Evolutionary conservation across 371 early-diverging fungal species (phyloP).

Genomic region (Thermomucor indicae-seudaticae): DNA sequence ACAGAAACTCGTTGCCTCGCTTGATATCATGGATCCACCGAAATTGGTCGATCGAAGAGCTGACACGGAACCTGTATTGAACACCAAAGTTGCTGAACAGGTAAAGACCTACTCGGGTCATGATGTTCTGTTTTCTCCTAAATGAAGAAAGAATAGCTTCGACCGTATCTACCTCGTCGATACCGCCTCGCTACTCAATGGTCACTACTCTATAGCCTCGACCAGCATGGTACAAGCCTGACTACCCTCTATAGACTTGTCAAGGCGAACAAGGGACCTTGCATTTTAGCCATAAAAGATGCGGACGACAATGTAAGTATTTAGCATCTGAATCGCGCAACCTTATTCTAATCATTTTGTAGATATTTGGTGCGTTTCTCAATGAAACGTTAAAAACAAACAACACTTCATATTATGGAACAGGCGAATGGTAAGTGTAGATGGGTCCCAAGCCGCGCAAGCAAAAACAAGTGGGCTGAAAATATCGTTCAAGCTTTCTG

Average conservation of each 20-base stretch:
- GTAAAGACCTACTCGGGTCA: slow-evolving; percentile 19
- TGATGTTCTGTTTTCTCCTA: neutral
- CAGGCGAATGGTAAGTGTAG: slow-evolving; percentile 77
- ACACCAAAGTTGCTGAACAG: slow-evolving; percentile 37
- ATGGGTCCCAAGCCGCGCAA: no score
- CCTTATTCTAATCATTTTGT: slow-evolving; percentile 3
- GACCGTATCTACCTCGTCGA: slow-evolving; percentile 53
- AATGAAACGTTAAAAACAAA: slow-evolving; percentile 64
- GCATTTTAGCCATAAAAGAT: slow-evolving; percentile 70
- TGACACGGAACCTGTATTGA: slow-evolving; percentile 53
- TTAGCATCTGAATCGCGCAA: neutral
- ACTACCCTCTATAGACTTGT: slow-evolving; percentile 66
- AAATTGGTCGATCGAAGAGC: slow-evolving; percentile 37
- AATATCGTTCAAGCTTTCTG: slow-evolving; percentile 55
- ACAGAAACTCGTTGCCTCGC: slow-evolving; percentile 3
- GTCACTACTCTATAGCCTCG: slow-evolving; percentile 83
- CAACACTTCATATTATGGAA: slow-evolving; percentile 75
- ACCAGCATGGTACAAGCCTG: slow-evolving; percentile 90
- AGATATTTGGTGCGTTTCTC: slow-evolving; percentile 90
- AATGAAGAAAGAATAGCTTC: slow-evolving; percentile 13
- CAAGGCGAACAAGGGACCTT: slow-evolving; percentile 59
- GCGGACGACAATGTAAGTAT: slow-evolving; percentile 44
- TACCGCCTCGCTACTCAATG: slow-evolving; percentile 61
- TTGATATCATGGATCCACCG: slow-evolving; percentile 11
- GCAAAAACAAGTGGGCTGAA: no score